Evolutionary conservation across 805 yeast species (phyloP), one percentile per base, ranked within the genome.

Genomic region (Hermanozyma aechmeae): DNA sequence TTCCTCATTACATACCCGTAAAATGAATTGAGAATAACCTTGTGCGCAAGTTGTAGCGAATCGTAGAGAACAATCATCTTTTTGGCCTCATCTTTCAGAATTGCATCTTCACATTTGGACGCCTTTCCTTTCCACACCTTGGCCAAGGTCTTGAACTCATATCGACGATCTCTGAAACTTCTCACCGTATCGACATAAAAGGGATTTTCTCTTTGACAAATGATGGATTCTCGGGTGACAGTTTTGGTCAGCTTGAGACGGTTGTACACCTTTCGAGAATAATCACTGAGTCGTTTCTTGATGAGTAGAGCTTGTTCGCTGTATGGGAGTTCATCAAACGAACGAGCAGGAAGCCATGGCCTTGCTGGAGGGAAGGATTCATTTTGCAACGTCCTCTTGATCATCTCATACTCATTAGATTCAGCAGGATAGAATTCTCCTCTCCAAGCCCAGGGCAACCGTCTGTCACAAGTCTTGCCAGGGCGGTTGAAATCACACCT

Each of bases 1-100:
- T 92, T 92, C 56, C 99, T 73, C 98, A 92, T 92, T 10, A 92
- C 98, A 47, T 92, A 92, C 28, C 99, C 99, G 46, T 92, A 92
- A 51, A 92, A 92, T 0, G 97, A 89, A 49, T 92, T 92, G 46
- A 92, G 67, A 58, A 92, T 92, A 48, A 89, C 96, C 48, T 92
- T 92, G 53, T 92, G 97, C 0, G 98, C 98, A 40, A 92, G 67
- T 57, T 92, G 99, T 43, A 92, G 62, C 2, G 98, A 89, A 50
- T 92, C 98, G 51, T 87, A 92, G 28, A 92, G 65, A 22, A 92
- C 84, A 15, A 85, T 81, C 92, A 85, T 87, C 54, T 93, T 92
- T 35, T 78, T 73, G 1, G 97, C 96, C 51, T 92, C 97, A 34
- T 89, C 98, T 30, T 65, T 66, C 1, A 70, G 76, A 35, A 72